These are phyloP conservation scores for Penicillium lagena DNA, from an alignment of 495 filamentous ascomycete genomes.

Conservation along the genomic window DNA sequence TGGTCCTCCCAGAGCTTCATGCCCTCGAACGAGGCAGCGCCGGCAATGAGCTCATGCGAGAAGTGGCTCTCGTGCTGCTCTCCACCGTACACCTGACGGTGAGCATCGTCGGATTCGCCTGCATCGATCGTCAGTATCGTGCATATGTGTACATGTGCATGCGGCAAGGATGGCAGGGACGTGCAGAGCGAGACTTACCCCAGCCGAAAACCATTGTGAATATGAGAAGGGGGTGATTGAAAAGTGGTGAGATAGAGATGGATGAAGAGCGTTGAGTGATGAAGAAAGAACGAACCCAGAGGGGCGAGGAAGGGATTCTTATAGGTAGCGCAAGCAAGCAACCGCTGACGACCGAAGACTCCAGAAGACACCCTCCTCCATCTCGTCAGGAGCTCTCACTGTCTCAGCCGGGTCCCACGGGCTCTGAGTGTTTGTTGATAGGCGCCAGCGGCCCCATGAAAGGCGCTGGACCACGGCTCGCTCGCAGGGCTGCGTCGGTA, in stretches of 20 bases:
- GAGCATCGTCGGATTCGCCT: constrained; percentile 48
- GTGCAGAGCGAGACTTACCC: constrained; percentile 18
- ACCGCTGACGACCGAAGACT: constrained; percentile 7
- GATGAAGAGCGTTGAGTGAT: not conserved
- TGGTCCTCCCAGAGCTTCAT: constrained; percentile 77
- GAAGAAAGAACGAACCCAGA: not conserved
- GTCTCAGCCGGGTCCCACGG: constrained; percentile 15
- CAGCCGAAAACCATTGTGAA: constrained; percentile 32
- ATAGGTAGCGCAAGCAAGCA: constrained; percentile 5
- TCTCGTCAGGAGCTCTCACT: constrained; percentile 1
- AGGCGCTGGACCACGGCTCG: constrained; percentile 2
- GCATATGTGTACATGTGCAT: constrained; percentile 1
- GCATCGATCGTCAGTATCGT: not conserved
- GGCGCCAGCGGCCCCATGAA: constrained; percentile 2
- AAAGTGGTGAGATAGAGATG: constrained; percentile 1
- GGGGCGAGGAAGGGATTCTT: constrained; percentile 4
- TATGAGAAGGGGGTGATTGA: constrained; percentile 4
- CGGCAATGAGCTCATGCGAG: constrained; percentile 68
- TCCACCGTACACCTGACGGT: constrained; percentile 53
- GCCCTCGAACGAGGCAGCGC: constrained; percentile 70
- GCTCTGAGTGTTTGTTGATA: constrained; percentile 9
- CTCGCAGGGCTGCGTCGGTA: too few species aligned
- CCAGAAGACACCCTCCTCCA: constrained; percentile 9
- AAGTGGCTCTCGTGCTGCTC: constrained; percentile 53
- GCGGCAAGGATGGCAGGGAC: not conserved